Percentiles rank a stretch among this genome's conserved stretches.
These are phyloP conservation scores for Ettlia oleoabundans DNA, from an alignment of 139 green algal species.

Conservation along the genomic window DNA sequence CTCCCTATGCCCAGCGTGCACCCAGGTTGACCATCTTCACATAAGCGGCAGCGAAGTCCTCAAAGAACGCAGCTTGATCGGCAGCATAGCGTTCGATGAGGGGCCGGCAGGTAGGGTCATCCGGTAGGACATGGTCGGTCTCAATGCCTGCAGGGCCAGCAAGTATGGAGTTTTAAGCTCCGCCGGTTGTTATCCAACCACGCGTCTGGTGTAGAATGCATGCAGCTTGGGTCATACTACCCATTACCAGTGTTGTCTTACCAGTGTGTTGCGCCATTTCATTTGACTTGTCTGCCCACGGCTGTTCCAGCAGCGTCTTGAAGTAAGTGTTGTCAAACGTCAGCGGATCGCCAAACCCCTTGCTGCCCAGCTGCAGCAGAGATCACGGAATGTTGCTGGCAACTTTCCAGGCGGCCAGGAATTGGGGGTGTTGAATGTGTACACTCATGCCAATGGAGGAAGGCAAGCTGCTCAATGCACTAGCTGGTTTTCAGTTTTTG, in stretches of 20 bases:
- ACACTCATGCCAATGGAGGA: no score
- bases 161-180: no score
- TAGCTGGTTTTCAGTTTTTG: no score
- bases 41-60: conserved; percentile 77
- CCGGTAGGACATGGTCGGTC: conserved; percentile 86
- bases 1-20: conserved; percentile 39
- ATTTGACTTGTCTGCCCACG: conserved; percentile 61
- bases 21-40: conserved; percentile 65
- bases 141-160: conserved; percentile 61
- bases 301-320: conserved; percentile 72
- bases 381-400: not conserved
- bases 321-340: conserved; percentile 97
- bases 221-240: no score
- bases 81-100: conserved; percentile 72
- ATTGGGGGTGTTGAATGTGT: no score
- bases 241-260: no score
- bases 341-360: conserved; percentile 90
- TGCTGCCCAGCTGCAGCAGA: conserved; percentile 67
- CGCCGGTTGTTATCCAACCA: no score
- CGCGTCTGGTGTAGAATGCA: no score
- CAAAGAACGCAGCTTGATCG: conserved; percentile 71
- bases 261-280: conserved; percentile 52
- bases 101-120: conserved; percentile 59
- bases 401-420: no score
- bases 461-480: no score